Conservation (phyloP, 345 rosid genomes). For the Cochlearia excelsa region DNA sequence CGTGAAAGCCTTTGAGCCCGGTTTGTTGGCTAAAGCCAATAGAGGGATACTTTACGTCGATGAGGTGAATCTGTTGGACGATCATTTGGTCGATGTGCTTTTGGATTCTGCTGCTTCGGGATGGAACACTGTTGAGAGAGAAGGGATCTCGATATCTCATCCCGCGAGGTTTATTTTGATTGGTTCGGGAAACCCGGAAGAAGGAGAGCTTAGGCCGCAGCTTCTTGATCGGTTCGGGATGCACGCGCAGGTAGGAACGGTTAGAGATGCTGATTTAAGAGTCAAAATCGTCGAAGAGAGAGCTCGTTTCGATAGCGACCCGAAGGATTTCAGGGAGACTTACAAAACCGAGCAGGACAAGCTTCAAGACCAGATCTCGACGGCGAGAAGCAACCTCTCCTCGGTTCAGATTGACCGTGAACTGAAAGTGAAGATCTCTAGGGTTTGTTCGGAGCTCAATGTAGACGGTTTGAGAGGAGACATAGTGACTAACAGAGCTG, state of each 20-base stretch:
- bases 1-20: constrained; percentile 97
- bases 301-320: constrained; percentile 76
- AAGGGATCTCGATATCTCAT: not conserved
- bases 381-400: constrained; percentile 64
- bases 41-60: constrained; percentile 95
- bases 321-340: constrained; percentile 82
- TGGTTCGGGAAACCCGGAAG: not conserved
- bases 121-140: not conserved
- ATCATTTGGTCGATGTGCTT: constrained; percentile 93
- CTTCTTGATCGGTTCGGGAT: constrained; percentile 58
- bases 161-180: not conserved
- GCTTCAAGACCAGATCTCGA: constrained; percentile 73
- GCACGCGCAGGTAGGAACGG: constrained; percentile 97
- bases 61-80: constrained; percentile 95
- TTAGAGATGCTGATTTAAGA: constrained; percentile 88
- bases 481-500: constrained; percentile 92
- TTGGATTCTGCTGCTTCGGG: not conserved
- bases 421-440: constrained; percentile 88
- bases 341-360: constrained; percentile 85
- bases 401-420: constrained; percentile 79
- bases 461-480: constrained; percentile 97
- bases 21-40: constrained; percentile 94
- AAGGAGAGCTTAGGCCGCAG: constrained; percentile 1
- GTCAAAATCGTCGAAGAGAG: constrained; percentile 98
- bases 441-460: constrained; percentile 88